A percentile compares a stretch with the other conserved stretches of the same genome.
Conservation (phyloP, 179 eudicot species). For the Silene coronaria region DNA sequence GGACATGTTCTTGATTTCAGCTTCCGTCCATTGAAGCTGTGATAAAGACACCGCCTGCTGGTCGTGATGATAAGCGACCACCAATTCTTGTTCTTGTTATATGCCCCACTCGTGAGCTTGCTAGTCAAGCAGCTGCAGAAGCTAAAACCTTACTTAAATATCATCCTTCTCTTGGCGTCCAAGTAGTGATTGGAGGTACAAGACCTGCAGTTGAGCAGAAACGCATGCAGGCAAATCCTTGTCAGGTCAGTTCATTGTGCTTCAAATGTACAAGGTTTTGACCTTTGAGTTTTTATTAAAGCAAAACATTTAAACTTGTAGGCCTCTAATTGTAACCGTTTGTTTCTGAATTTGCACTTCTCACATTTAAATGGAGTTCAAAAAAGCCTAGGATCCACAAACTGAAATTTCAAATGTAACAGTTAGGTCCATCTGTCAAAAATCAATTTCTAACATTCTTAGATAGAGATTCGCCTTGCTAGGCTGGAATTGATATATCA, state of each 20-base stretch:
- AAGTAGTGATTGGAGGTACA: constrained; percentile 97
- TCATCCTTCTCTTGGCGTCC: constrained; percentile 85
- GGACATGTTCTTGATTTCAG: constrained; percentile 40
- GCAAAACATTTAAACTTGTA: background rate
- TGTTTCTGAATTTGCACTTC: background rate
- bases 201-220: constrained; percentile 81
- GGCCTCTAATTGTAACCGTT: background rate
- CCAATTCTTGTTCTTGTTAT: constrained; percentile 85
- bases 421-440: background rate
- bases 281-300: background rate
- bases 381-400: background rate
- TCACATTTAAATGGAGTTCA: background rate
- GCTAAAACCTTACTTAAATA: constrained; percentile 71
- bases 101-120: constrained; percentile 97
- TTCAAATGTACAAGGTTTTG: background rate
- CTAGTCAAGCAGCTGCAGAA: constrained; percentile 87
- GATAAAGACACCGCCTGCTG: constrained; percentile 52
- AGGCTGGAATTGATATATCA: background rate
- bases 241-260: constrained; percentile 53
- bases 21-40: constrained; percentile 93
- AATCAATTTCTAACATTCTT: background rate
- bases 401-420: background rate
- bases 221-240: constrained; percentile 83
- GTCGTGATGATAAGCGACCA: constrained; percentile 61
- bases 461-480: background rate